phyloP scores from a whole-genome alignment of 139 green algal genomes.

The Picochlorum sp. region DNA sequence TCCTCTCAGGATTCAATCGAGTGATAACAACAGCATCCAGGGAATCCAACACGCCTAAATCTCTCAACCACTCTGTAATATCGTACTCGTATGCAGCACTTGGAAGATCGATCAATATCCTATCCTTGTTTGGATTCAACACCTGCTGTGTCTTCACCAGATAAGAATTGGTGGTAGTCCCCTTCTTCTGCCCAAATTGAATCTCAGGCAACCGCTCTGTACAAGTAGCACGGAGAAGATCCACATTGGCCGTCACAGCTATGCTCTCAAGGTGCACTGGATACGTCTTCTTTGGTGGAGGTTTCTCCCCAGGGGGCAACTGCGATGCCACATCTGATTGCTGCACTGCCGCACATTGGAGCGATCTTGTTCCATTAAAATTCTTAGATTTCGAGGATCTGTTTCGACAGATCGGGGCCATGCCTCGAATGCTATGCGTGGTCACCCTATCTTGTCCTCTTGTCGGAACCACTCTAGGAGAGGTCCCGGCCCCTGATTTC shows the following conservation, averaged over 20 bases:
- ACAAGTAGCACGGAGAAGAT: conserved; percentile 28
- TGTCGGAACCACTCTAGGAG: too few relatives aligned
- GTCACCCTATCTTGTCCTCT: too few relatives aligned
- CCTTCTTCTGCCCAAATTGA: conserved; percentile 64
- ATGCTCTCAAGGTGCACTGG: neutral
- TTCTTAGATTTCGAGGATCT: too few relatives aligned
- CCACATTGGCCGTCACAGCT: conserved; percentile 23
- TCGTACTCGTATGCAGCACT: conserved; percentile 54
- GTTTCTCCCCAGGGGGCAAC: neutral
- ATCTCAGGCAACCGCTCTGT: conserved; percentile 34
- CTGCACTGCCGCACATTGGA: too few relatives aligned
- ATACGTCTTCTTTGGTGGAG: conserved; percentile 6
- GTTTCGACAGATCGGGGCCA: too few relatives aligned
- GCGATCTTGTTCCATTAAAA: too few relatives aligned
- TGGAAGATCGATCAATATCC: conserved; percentile 71
- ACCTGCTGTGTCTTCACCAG: conserved; percentile 38
- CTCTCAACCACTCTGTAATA: conserved; percentile 39
- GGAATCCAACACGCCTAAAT: conserved; percentile 7
- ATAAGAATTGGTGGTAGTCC: conserved; percentile 89
- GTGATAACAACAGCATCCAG: conserved; percentile 73
- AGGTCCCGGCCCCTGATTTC: too few relatives aligned
- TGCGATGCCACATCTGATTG: too few relatives aligned
- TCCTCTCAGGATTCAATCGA: conserved; percentile 73
- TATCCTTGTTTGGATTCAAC: conserved; percentile 1
- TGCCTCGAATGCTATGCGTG: too few relatives aligned